Evolutionary conservation across 345 rosid genomes (phyloP).

Genomic region (Carallia brachiata): DNA sequence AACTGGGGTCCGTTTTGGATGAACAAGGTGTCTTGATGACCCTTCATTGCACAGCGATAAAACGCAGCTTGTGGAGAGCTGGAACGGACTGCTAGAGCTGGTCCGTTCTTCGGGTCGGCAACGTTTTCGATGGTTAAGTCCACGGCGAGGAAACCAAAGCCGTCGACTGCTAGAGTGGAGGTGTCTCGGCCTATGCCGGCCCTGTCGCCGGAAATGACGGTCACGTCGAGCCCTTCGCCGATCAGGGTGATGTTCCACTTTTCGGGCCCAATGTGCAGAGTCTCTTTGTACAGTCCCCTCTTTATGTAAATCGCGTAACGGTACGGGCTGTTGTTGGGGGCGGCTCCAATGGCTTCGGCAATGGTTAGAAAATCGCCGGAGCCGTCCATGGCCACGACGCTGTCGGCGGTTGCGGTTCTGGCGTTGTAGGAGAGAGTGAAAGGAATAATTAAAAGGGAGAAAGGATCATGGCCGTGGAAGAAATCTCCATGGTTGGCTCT

Average conservation of each 20-base stretch:
- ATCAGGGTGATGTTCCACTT: neutral
- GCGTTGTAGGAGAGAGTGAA: neutral
- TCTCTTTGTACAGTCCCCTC: neutral
- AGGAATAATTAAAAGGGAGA: neutral
- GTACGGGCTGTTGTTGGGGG: neutral
- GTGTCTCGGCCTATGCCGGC: neutral
- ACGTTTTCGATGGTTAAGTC: neutral
- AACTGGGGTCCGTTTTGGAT: neutral
- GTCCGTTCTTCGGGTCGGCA: neutral
- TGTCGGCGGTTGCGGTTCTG: neutral
- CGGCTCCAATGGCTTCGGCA: neutral
- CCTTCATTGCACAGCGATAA: neutral
- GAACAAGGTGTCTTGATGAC: neutral
- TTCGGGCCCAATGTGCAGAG: neutral
- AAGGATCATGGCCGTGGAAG: neutral
- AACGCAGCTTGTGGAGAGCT: conserved; percentile 2
- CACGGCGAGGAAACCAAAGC: neutral
- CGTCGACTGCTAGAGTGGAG: neutral
- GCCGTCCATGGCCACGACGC: neutral
- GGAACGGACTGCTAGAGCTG: neutral
- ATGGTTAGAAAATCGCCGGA: neutral
- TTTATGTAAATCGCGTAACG: neutral
- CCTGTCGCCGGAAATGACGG: neutral
- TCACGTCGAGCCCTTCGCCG: neutral
- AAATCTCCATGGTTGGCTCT: neutral